Evolutionary conservation across 306 rosid genomes (phyloP).

Genomic region (Malus sylvestris): DNA sequence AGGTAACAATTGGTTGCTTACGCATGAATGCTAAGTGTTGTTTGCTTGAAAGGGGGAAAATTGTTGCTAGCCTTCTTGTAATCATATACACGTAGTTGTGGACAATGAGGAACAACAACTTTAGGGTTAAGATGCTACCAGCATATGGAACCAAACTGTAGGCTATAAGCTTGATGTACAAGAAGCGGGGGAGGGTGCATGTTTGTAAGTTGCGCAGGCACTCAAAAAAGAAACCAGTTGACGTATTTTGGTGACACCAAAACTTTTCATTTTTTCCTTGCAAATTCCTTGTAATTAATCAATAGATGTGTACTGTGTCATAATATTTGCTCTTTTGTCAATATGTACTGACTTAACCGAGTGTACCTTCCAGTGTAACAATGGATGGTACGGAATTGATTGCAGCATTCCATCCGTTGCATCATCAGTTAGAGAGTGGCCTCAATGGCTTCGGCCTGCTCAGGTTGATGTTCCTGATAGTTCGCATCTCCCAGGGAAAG

Average conservation of each 20-base stretch:
- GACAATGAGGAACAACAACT: neutral
- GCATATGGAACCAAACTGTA: neutral
- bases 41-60: slow-evolving; percentile 13
- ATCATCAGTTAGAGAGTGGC: slow-evolving; percentile 78
- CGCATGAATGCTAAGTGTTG: slow-evolving; percentile 4
- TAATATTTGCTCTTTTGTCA: neutral
- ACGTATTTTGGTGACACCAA: neutral
- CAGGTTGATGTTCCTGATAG: slow-evolving; percentile 51
- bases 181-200: neutral
- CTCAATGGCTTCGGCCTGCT: slow-evolving; percentile 90
- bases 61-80: neutral
- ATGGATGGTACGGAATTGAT: slow-evolving; percentile 95
- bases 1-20: slow-evolving; percentile 40
- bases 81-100: neutral
- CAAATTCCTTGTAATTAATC: neutral
- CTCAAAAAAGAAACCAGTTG: neutral
- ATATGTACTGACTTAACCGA: slow-evolving; percentile 22
- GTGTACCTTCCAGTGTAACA: slow-evolving; percentile 61
- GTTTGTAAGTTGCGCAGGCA: neutral
- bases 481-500: slow-evolving; percentile 29
- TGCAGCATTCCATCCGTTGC: slow-evolving; percentile 79
- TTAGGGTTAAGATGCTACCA: neutral
- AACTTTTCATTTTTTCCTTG: neutral
- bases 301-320: neutral
- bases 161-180: neutral